Evolutionary conservation across 495 filamentous ascomycete genomes (phyloP).

Genomic region (Annulohypoxylon nitens): DNA sequence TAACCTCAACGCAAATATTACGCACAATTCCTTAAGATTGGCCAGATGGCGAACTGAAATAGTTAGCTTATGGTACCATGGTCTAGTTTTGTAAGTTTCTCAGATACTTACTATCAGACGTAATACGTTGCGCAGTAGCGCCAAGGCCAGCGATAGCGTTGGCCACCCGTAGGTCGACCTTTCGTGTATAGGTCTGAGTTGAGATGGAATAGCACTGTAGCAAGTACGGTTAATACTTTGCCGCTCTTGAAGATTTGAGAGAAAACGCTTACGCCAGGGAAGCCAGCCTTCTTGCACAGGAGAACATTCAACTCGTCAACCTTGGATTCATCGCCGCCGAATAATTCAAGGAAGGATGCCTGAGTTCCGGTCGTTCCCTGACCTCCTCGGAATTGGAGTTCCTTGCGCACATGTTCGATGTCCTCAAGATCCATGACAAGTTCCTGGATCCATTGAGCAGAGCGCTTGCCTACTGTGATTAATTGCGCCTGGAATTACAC

Average conservation of each 20-base stretch:
- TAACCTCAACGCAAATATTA: not conserved
- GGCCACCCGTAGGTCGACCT: conserved; percentile 84
- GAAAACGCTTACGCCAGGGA: conserved; percentile 59
- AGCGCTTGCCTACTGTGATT: conserved; percentile 86
- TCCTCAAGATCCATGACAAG: conserved; percentile 87
- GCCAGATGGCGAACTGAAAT: conserved; percentile 76
- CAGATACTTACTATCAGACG: conserved; percentile 36
- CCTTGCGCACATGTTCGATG: conserved; percentile 78
- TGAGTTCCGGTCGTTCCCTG: conserved; percentile 68
- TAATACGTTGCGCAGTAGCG: conserved; percentile 80
- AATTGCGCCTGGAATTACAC: conserved; percentile 57
- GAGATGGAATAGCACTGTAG: conserved; percentile 64
- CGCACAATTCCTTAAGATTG: conserved; percentile 55
- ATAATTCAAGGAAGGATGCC: conserved; percentile 81
- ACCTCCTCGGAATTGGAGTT: conserved; percentile 85
- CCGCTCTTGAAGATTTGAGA: not conserved
- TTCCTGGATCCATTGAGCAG: conserved; percentile 86
- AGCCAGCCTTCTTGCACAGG: conserved; percentile 87
- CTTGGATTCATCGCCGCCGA: conserved; percentile 82
- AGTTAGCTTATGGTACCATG: conserved; percentile 38
- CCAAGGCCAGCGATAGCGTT: conserved; percentile 88
- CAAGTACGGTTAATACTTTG: not conserved
- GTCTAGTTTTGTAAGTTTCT: not conserved
- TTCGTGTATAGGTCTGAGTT: conserved; percentile 69
- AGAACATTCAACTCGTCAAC: conserved; percentile 82